These are phyloP conservation scores for Notholithocarpus densiflorus DNA, from an alignment of 306 rosid genomes.

Conservation along the genomic window DNA sequence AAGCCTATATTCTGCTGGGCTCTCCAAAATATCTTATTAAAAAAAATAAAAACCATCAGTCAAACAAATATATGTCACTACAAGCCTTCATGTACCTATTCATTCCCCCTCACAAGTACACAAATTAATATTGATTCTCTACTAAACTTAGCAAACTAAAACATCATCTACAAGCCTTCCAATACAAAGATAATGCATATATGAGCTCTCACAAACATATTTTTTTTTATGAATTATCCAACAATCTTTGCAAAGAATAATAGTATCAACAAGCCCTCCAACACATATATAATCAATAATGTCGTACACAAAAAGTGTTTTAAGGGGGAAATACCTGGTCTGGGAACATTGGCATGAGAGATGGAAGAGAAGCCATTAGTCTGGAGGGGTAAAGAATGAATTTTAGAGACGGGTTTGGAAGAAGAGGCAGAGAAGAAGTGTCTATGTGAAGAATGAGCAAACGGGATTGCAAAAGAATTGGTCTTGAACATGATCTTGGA, in stretches of 20 bases:
- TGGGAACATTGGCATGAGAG: constrained; percentile 38
- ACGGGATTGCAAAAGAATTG: constrained; percentile 33
- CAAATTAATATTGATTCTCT: neutral
- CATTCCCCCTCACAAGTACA: neutral
- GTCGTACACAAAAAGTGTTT: neutral
- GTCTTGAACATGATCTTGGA: constrained; percentile 36
- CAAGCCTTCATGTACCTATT: neutral
- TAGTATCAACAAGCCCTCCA: neutral
- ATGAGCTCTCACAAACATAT: neutral
- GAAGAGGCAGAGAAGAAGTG: constrained; percentile 31
- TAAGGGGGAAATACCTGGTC: constrained; percentile 33
- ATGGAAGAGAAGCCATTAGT: constrained; percentile 53
- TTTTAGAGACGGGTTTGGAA: neutral
- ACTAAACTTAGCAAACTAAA: neutral
- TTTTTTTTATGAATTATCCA: neutral
- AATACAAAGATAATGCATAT: neutral
- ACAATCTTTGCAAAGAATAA: neutral
- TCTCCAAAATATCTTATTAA: constrained; percentile 39
- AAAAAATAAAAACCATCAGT: neutral
- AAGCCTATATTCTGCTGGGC: constrained; percentile 15
- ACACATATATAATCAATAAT: neutral
- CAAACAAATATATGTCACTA: constrained; percentile 7
- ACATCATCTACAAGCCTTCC: neutral
- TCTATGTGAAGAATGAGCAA: constrained; percentile 20
- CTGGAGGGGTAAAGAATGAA: constrained; percentile 38